Evolutionary conservation across 177 flowering plant genomes (phyloP), one percentile per base, ranked within the genome.

Genomic region (Vitis hybrid): DNA sequence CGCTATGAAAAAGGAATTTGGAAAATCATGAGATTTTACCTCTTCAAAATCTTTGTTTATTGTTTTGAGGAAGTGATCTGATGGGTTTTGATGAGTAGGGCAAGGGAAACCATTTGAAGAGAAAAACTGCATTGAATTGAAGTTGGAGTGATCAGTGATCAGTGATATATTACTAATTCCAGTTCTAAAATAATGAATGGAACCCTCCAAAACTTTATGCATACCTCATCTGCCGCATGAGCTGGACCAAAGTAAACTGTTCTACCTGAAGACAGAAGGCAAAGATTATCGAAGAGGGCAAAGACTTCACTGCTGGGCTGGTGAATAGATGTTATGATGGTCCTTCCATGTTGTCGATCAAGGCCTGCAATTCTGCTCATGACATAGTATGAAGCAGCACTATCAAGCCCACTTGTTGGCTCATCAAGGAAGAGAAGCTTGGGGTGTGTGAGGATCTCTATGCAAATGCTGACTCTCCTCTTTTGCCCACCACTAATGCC

Each of bases 391-490:
- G 87, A 87, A 6, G 91, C 89, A 18, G 88, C 88, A 64, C 91
- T 85, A 17, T 87, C 90, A 0, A 85, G 83, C 7, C 87, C 89
- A 13, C 87, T 86, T 0, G 89, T 86, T n/a, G 89, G 89, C 60
- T 84, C 88, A 48, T 87, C 89, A 1, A 88, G 84, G 59, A 86
- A 88, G 2, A 88, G 79, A 64, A 84, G 87, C 57, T 74, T 79
- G 1, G 91, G 87, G 1, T 76, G 68, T 1, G 75, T 84, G 9
- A 88, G 67, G 30, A 88, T 76, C 72, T 86, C 89, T 1, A 80
- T 79, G 76, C 88, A 86, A 72, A 88, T 84, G 78, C 86, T 85
- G 9, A 87, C 80, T 72, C 91, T 84, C 51, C 88, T 76, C 78
- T 78, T 81, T 67, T 88, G 85, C 0, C 91, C 89, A 10, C 83